These are phyloP conservation scores for Senecio squalidus DNA, from an alignment of 140 eudicot genomes.

Conservation along the genomic window DNA sequence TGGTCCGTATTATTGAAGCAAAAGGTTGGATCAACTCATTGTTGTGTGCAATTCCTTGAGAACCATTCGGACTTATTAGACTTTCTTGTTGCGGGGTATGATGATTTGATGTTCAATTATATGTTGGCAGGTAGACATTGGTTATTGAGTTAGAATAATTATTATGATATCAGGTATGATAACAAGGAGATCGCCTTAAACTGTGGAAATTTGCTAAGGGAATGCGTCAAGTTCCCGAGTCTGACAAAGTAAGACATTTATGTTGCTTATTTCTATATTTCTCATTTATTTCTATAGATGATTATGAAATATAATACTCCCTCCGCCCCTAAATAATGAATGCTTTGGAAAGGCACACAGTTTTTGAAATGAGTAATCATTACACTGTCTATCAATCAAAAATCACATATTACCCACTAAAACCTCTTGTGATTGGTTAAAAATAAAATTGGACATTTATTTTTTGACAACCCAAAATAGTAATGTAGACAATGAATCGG, in stretches of 20 bases:
- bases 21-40: constrained; percentile 65
- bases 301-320: neutral
- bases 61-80: constrained; percentile 85
- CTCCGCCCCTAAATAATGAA: too few species aligned
- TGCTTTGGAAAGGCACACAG: too few species aligned
- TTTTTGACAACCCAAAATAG: too few species aligned
- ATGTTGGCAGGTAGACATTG: neutral
- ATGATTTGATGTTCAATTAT: neutral
- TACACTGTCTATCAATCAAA: too few species aligned
- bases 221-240: constrained; percentile 86
- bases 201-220: constrained; percentile 90
- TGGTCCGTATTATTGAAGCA: constrained; percentile 90
- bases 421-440: too few species aligned
- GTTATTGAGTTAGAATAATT: neutral
- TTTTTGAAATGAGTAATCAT: too few species aligned
- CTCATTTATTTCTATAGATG: constrained; percentile 1
- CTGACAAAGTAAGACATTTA: constrained; percentile 81
- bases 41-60: constrained; percentile 81
- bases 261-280: constrained; percentile 16
- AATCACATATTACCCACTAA: too few species aligned
- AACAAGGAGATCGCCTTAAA: constrained; percentile 93
- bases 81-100: constrained; percentile 88
- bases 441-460: too few species aligned
- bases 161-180: constrained; percentile 60
- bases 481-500: too few species aligned